Evolutionary conservation across 1,139 yeast genomes (phyloP).

Genomic region (Blastobotrys aristatus): DNA sequence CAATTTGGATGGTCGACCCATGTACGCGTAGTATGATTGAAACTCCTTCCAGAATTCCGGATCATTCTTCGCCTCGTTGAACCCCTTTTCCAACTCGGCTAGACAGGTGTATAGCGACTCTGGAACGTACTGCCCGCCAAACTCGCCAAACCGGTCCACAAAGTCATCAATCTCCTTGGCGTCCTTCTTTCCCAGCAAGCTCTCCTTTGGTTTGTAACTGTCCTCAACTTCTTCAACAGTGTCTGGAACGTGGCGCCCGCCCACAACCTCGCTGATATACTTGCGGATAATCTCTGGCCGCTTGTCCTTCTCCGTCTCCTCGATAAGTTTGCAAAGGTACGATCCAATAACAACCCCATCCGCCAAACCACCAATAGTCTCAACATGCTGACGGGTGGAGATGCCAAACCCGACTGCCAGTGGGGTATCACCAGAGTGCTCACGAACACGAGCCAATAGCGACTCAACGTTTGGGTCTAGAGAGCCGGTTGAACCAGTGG

Average conservation of each 20-base stretch:
- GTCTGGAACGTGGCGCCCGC: conserved; percentile 44
- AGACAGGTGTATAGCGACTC: conserved; percentile 92
- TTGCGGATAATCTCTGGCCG: conserved; percentile 56
- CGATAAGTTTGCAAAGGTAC: conserved; percentile 66
- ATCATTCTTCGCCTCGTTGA: conserved; percentile 82
- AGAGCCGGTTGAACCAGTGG: conserved; percentile 79
- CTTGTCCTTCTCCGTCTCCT: conserved; percentile 55
- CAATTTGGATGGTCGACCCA: conserved; percentile 93
- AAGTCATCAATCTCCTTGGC: conserved; percentile 22
- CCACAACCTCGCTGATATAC: conserved; percentile 66
- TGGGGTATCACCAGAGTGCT: conserved; percentile 67
- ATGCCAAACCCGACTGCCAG: conserved; percentile 98
- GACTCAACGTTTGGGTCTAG: conserved; percentile 62
- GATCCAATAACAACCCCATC: conserved; percentile 94
- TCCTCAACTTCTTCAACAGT: conserved; percentile 14
- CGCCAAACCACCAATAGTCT: conserved; percentile 72
- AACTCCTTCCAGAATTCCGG: conserved; percentile 92
- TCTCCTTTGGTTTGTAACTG: conserved; percentile 30
- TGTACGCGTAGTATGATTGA: conserved; percentile 72
- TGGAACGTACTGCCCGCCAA: conserved; percentile 98
- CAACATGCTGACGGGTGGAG: conserved; percentile 84
- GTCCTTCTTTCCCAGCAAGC: conserved; percentile 17
- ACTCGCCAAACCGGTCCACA: conserved; percentile 67
- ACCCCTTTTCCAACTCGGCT: conserved; percentile 80
- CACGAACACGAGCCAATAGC: conserved; percentile 70